phyloP scores from a whole-genome alignment of 345 rosid species.

The Trapa bicornis region DNA sequence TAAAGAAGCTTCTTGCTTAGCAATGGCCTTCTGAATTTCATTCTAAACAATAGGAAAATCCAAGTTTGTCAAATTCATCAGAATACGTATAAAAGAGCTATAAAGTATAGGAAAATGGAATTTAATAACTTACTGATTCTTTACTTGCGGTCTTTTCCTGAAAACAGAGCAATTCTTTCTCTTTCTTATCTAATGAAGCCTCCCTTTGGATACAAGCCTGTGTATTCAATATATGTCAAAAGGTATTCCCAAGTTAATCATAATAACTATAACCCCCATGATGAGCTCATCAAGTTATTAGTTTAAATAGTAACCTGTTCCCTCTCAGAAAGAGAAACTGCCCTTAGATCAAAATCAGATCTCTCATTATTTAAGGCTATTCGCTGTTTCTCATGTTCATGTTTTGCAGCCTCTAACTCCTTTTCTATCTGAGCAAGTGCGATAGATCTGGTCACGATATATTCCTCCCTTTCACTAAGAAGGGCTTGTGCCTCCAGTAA shows the following conservation, averaged over 20 bases:
- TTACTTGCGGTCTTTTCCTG: slow-evolving; percentile 57
- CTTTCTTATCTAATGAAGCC: slow-evolving; percentile 45
- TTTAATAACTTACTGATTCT: slow-evolving; percentile 56
- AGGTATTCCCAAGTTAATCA: slow-evolving; percentile 4
- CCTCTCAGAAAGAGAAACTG: slow-evolving; percentile 44
- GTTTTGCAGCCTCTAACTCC: slow-evolving; percentile 46
- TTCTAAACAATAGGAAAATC: slow-evolving; percentile 28
- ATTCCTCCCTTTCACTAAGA: slow-evolving; percentile 77
- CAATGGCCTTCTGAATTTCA: slow-evolving; percentile 48
- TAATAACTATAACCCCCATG: neutral
- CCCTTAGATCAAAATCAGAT: slow-evolving; percentile 37
- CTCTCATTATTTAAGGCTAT: slow-evolving; percentile 40
- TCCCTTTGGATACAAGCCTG: slow-evolving; percentile 57
- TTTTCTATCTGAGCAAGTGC: slow-evolving; percentile 50
- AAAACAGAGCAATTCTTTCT: slow-evolving; percentile 59
- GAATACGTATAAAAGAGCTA: neutral
- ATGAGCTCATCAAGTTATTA: neutral
- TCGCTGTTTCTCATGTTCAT: slow-evolving; percentile 38
- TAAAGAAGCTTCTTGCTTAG: slow-evolving; percentile 49
- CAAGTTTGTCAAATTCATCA: neutral
- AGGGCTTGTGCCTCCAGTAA: slow-evolving; percentile 64
- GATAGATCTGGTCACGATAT: slow-evolving; percentile 48
- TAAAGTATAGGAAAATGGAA: neutral
- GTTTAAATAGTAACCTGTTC: slow-evolving; percentile 49
- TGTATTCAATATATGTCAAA: slow-evolving; percentile 6